Evolutionary conservation across 257 asterid species (phyloP).

Genomic region (Nemophila menziesii): DNA sequence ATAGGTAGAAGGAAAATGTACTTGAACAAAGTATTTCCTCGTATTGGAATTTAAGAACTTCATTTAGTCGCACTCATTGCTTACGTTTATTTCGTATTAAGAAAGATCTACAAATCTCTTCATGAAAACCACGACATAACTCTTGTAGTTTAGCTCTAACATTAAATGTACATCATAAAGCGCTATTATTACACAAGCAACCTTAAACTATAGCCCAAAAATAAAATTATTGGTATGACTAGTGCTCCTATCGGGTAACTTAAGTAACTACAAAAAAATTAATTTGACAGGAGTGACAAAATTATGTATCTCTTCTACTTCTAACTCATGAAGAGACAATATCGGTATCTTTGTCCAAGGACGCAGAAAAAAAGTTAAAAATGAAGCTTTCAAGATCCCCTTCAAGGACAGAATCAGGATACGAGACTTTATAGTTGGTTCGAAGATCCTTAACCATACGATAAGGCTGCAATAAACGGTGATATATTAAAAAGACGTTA

Average conservation of each 20-base stretch:
- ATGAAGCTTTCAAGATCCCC: slow-evolving; percentile 80
- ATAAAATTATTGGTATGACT: not conserved
- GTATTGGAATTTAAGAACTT: too few relatives aligned
- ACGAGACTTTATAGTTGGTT: slow-evolving; percentile 79
- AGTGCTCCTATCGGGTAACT: not conserved
- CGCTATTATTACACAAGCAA: not conserved
- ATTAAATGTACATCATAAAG: not conserved
- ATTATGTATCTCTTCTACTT: not conserved
- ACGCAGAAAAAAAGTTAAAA: slow-evolving; percentile 66
- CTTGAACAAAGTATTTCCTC: too few relatives aligned
- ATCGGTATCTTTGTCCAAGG: slow-evolving; percentile 53
- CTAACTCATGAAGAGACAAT: not conserved
- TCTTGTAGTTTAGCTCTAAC: not conserved
- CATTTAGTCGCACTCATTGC: too few relatives aligned
- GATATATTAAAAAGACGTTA: slow-evolving; percentile 1
- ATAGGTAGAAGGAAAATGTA: too few relatives aligned
- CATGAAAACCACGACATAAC: not conserved
- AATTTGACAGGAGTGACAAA: not conserved
- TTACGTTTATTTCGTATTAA: too few relatives aligned
- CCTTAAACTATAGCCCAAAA: not conserved
- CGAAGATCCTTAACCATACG: slow-evolving; percentile 97
- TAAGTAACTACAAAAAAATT: not conserved
- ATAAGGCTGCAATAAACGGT: slow-evolving; percentile 54
- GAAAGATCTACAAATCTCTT: too few relatives aligned
- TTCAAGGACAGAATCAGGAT: slow-evolving; percentile 86